These are phyloP conservation scores for Komagataella ulmi DNA, from an alignment of 805 yeast genomes.

Conservation along the genomic window DNA sequence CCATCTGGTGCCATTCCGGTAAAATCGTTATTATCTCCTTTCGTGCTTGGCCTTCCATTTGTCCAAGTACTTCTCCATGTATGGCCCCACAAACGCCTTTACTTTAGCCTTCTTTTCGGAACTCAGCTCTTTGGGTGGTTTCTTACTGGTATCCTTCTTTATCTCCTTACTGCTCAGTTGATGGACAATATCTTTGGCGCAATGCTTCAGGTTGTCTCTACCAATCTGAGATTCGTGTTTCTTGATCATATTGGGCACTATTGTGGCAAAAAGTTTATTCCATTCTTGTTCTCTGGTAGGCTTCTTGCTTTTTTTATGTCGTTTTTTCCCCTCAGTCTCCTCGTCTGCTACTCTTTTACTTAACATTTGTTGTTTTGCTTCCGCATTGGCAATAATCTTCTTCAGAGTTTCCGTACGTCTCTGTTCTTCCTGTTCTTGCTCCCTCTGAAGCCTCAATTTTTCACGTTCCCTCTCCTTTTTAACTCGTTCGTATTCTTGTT, in stretches of 20 bases:
- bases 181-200: constrained; percentile 70
- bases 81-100: constrained; percentile 44
- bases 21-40: too few relatives aligned
- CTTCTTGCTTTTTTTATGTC: not conserved
- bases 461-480: constrained; percentile 15
- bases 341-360: constrained; percentile 16
- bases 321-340: constrained; percentile 8
- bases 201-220: constrained; percentile 57
- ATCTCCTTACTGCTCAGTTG: constrained; percentile 57
- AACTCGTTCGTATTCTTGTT: constrained; percentile 16
- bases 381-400: constrained; percentile 16
- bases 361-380: constrained; percentile 16
- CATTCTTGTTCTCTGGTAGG: constrained; percentile 14
- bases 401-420: constrained; percentile 13
- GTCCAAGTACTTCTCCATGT: constrained; percentile 52
- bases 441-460: constrained; percentile 15
- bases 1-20: not conserved
- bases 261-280: constrained; percentile 46
- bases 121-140: constrained; percentile 43
- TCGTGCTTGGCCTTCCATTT: not conserved
- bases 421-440: constrained; percentile 20
- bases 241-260: constrained; percentile 69
- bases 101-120: constrained; percentile 59
- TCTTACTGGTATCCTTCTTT: constrained; percentile 24
- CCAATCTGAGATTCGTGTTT: constrained; percentile 56